Evolutionary conservation across 257 asterid genomes (phyloP), one percentile per base, ranked within the genome.

Genomic region (Thymus quinquecostatus): DNA sequence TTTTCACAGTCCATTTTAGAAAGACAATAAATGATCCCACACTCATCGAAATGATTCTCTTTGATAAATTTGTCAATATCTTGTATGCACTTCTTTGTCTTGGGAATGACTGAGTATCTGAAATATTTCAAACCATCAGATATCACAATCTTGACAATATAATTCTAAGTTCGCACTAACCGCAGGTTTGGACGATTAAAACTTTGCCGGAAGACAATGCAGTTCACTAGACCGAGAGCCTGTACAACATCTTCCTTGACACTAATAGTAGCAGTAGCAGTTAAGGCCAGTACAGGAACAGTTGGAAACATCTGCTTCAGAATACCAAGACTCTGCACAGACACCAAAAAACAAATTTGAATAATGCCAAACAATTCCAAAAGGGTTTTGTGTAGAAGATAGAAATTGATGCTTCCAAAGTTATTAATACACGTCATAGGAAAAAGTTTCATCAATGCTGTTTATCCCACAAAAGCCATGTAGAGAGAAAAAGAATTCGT

Each of bases 181-280:
- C 89, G 81, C 82, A 91, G 81, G 85, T 93, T 93, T 44, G 96
- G 92, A 29, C 98, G 98, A 76, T 93, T 93, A 77, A 93, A 93
- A 82, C 98, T 95, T 82, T 95, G 98, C 68, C 96, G 89, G 72
- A 95, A 95, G 72, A 95, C 83, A 73, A 95, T 79, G 86, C 99
- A 95, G 72, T 95, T 92, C 67, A 84, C 89, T 54, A 95, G 92
- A 80, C 97, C 99, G 60, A 95, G 98, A 74, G 99, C 99, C 79
- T 89, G 98, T 72, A 95, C 99, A 66, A 92, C 99, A 85, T 95
- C 99, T 86, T 95, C 99, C 84, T 95, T 89, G 78, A 95, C 98
- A 68, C 98, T 92, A 53, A 77, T 59, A 73, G 98, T 95, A 64
- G 99, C 99, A 60, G 99, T 95, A 66, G 99, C 99, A 45, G 99